Evolutionary conservation across 164 flowering plant species (phyloP), one percentile per base, ranked within the genome.

Genomic region (Houttuynia cordata): DNA sequence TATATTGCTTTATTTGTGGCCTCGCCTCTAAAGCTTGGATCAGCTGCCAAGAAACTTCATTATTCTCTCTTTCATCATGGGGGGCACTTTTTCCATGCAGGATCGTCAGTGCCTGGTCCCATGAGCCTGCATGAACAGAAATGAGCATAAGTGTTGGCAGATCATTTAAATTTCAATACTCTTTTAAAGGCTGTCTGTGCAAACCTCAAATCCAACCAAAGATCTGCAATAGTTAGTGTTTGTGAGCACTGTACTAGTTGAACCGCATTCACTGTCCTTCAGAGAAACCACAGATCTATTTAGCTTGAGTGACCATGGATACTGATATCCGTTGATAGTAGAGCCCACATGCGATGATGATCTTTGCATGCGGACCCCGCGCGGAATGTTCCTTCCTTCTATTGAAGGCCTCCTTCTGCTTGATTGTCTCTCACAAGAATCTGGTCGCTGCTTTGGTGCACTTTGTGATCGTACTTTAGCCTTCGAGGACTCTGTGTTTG

Each of bases 381-480:
- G 71, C 0, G 96, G 96, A 18, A 87, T 64, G 61, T 83, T 86
- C 63, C 94, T 74, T 60, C 98, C 93, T 71, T 89, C 98, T 10
- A 80, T 60, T 4, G 93, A 84, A 5, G 79, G 62, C 66, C 85
- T 77, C 47, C 91, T 64, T 58, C 74, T 71, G 72, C 86, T 87
- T 24, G 87, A 77, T 64, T 79, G 96, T 68, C 86, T 78, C 74
- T 91, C 98, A 21, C 45, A 78, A n/a, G 82, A 58, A 51, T 87
- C 96, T 6, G 76, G 80, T 60, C 97, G 71, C 67, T 81, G 85
- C 72, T 83, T 93, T 14, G 99, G 99, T 10, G 99, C 95, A 62
- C 99, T 93, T 50, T 86, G 99, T 47, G 99, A 93, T 24, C 99
- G 66, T 0, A 64, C 88, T 69, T 90, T 93, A 17, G 99, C 99